Conservation (phyloP, 352 stramenopile genomes). For the Halophytophthora batemanensis region DNA sequence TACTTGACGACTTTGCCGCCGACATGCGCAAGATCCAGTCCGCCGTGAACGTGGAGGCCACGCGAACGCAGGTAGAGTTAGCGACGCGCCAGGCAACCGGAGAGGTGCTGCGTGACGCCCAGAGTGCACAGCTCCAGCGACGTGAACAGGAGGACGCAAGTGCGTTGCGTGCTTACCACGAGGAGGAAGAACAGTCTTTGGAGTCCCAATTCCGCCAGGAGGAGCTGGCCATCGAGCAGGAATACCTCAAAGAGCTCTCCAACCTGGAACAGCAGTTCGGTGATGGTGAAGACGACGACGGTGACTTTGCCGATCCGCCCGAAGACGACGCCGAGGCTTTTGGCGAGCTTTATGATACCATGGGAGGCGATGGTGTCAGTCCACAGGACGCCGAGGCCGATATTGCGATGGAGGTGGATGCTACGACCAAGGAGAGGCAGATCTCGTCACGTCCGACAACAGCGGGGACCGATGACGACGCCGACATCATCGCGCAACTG, state of each 20-base stretch:
- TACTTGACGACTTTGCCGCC: conserved; percentile 49
- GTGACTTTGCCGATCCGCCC: conserved; percentile 25
- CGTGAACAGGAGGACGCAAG: conserved; percentile 23
- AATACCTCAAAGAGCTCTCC: conserved; percentile 49
- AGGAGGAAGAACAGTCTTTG: conserved; percentile 27
- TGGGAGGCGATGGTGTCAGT: conserved; percentile 6
- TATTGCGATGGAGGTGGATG: neutral
- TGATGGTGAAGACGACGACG: conserved; percentile 11
- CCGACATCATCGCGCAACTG: conserved; percentile 34
- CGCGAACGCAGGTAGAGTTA: conserved; percentile 42
- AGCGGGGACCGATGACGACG: conserved; percentile 16
- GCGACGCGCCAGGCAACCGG: conserved; percentile 29
- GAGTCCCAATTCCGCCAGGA: conserved; percentile 44
- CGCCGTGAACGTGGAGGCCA: conserved; percentile 41
- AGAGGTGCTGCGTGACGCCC: conserved; percentile 24
- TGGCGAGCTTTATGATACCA: conserved; percentile 3
- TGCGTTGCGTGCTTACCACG: conserved; percentile 22
- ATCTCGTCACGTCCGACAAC: neutral
- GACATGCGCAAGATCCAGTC: conserved; percentile 49
- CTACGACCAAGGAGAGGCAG: neutral
- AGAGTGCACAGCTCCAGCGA: conserved; percentile 20
- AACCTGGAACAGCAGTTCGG: conserved; percentile 52
- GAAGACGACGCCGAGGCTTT: conserved; percentile 5
- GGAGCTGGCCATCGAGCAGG: conserved; percentile 46
- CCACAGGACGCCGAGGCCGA: neutral